Base-by-base conservation (phyloP, 305 asterid species). In the Fraxinus floribunda region DNA sequence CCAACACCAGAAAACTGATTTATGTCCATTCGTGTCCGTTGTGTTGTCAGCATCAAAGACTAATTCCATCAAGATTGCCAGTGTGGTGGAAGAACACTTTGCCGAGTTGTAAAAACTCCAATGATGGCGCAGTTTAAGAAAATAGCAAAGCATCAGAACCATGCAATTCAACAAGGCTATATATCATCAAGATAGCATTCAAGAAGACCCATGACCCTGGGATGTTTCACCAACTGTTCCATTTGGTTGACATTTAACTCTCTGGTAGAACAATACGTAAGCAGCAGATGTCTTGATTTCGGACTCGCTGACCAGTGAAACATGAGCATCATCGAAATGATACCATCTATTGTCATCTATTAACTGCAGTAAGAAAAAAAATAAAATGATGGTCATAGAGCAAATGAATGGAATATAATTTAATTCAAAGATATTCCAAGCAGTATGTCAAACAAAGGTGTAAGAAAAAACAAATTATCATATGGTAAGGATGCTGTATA, bases 211-310 rank as follows among this genome's bases (percentile, higher is more conserved):
- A 66, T 73, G 84, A 49, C 78, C 87, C 49, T 85, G 80, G 3
- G 94, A 91, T 75, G 93, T 83, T 84, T 88, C 92, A 8, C 93
- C 93, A 81, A 76, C 85, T n/a, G 79, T 81, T 62, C 88, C 90
- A 68, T 78, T 85, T 57, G 88, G 60, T 52, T 79, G 83, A 46
- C 75, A 78, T 78, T 86, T 85, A 78, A 94, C 98, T 83, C 99
- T 90, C 84, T 84, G 91, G 84, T 96, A 96, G 88, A 96, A 96
- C 93, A 96, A 82, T 83, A 96, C 98, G 79, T 96, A 96, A 44
- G 98, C 99, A 81, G 99, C 98, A 66, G 98, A 89, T 32, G 98
- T 92, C 95, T 75, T 91, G 78, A 97, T 93, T 2, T 94, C 98
- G 5, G 96, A 84, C 86, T 97, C 99, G 10, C 84, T 81, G 0